Conservation (phyloP, 2,329 filamentous ascomycete species). For the Trichoderma atroviride region DNA sequence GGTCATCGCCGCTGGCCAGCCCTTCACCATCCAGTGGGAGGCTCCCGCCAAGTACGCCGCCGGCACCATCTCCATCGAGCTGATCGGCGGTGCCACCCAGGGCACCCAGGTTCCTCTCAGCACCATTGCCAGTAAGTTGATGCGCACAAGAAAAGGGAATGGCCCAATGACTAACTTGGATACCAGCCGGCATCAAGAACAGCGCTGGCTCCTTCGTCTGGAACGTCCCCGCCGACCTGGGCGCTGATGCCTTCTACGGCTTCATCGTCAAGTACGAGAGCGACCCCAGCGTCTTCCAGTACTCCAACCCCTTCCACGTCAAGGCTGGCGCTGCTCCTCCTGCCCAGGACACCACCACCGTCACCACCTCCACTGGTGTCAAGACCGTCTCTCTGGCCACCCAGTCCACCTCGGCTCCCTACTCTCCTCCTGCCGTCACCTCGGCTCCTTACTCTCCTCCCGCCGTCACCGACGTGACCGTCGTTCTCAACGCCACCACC, state of each 20-base stretch:
- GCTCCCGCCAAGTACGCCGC: conserved; percentile 45
- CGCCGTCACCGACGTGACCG: conserved; percentile 30
- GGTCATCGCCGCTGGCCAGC: conserved; percentile 51
- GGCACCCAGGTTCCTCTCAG: conserved; percentile 46
- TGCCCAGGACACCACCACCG: conserved; percentile 33
- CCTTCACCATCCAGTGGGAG: conserved; percentile 56
- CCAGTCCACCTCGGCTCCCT: conserved; percentile 31
- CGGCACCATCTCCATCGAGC: conserved; percentile 53
- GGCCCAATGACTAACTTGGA: neutral
- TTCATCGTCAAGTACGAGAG: conserved; percentile 56
- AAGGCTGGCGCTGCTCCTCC: conserved; percentile 32
- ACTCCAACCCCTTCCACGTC: conserved; percentile 64
- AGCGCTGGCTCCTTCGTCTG: conserved; percentile 51
- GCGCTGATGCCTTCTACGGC: conserved; percentile 56
- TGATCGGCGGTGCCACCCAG: conserved; percentile 56
- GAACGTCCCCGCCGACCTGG: conserved; percentile 51
- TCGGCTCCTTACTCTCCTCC: conserved; percentile 6
- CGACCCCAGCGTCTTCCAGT: conserved; percentile 58
- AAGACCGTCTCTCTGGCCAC: conserved; percentile 38
- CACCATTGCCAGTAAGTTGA: conserved; percentile 55
- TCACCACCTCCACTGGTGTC: conserved; percentile 36
- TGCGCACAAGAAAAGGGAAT: neutral
- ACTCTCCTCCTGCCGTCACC: conserved; percentile 2
- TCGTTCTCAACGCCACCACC: conserved; percentile 28
- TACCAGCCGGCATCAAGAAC: conserved; percentile 52